Conservation (phyloP, 2,329 filamentous ascomycete species). For the Apiospora hydei region DNA sequence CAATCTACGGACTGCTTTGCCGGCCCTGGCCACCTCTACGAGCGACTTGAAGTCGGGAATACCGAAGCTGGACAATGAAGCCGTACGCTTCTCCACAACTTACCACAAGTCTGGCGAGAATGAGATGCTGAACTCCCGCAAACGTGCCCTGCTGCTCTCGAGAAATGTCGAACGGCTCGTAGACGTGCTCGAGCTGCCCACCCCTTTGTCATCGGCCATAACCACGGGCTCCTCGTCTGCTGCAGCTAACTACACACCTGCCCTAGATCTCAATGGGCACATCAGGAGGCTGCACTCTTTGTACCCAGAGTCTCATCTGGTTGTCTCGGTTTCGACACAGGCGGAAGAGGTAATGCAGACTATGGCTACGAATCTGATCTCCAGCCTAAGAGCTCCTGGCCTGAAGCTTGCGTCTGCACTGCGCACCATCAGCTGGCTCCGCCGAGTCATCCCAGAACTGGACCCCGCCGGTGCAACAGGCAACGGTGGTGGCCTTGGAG, state of each 20-base stretch:
- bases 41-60: conserved; percentile 74
- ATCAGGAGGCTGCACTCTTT: conserved; percentile 85
- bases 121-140: conserved; percentile 74
- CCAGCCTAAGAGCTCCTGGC: conserved; percentile 75
- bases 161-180: conserved; percentile 89
- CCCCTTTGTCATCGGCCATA: conserved; percentile 82
- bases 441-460: conserved; percentile 84
- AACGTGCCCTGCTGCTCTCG: conserved; percentile 80
- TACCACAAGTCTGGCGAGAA: conserved; percentile 79
- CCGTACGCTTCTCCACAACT: conserved; percentile 80
- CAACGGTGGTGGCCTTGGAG: conserved; percentile 75
- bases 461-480: conserved; percentile 48
- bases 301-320: conserved; percentile 79
- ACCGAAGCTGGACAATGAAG: conserved; percentile 79
- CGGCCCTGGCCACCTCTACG: conserved; percentile 70
- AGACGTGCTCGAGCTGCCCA: conserved; percentile 89
- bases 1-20: conserved; percentile 76
- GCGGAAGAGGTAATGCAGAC: conserved; percentile 88
- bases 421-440: conserved; percentile 89
- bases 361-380: conserved; percentile 85
- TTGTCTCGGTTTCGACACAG: conserved; percentile 76
- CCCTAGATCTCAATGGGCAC: conserved; percentile 91
- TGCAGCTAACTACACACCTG: conserved; percentile 82
- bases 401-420: conserved; percentile 91
- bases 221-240: conserved; percentile 58